Percentiles rank a stretch among this genome's conserved stretches.
Conservation (phyloP, 2,329 filamentous ascomycete species). For the Chrysoporthe deuterocubensis region DNA sequence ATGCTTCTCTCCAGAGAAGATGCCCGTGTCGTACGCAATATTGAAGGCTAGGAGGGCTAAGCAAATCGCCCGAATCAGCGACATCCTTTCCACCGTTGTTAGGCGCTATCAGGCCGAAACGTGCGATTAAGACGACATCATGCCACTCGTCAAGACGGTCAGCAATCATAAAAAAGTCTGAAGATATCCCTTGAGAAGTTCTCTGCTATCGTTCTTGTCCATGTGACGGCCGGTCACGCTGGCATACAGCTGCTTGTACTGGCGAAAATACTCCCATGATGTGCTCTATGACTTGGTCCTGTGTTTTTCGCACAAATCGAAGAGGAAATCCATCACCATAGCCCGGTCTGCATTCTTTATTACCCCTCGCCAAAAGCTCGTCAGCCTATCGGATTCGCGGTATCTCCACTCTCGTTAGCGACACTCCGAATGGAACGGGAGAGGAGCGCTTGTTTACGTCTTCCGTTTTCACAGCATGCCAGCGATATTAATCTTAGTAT, state of each 20-base stretch:
- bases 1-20: slow-evolving; percentile 32
- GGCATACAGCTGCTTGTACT: slow-evolving; percentile 36
- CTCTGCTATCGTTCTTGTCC: slow-evolving; percentile 34
- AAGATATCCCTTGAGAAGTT: slow-evolving; percentile 24
- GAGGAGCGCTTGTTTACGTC: slow-evolving; percentile 23
- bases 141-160: slow-evolving; percentile 30
- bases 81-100: slow-evolving; percentile 37
- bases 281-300: slow-evolving; percentile 34
- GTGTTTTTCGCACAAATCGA: slow-evolving; percentile 32
- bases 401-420: slow-evolving; percentile 3
- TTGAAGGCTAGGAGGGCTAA: slow-evolving; percentile 35
- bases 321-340: slow-evolving; percentile 34
- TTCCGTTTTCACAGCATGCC: slow-evolving; percentile 33
- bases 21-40: slow-evolving; percentile 34
- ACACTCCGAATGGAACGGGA: neutral
- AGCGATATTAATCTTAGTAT: slow-evolving; percentile 33
- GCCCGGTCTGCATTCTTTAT: slow-evolving; percentile 20
- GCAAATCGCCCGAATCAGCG: slow-evolving; percentile 31
- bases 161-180: slow-evolving; percentile 11
- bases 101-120: slow-evolving; percentile 31
- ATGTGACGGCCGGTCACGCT: slow-evolving; percentile 32
- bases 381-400: slow-evolving; percentile 15
- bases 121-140: slow-evolving; percentile 31
- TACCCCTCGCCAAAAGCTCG: slow-evolving; percentile 6
- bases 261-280: slow-evolving; percentile 33